Percentiles rank a stretch among this genome's conserved stretches.
Conservation (phyloP, 768 basidiomycete genomes). For the Clitopilus hobsonii region DNA sequence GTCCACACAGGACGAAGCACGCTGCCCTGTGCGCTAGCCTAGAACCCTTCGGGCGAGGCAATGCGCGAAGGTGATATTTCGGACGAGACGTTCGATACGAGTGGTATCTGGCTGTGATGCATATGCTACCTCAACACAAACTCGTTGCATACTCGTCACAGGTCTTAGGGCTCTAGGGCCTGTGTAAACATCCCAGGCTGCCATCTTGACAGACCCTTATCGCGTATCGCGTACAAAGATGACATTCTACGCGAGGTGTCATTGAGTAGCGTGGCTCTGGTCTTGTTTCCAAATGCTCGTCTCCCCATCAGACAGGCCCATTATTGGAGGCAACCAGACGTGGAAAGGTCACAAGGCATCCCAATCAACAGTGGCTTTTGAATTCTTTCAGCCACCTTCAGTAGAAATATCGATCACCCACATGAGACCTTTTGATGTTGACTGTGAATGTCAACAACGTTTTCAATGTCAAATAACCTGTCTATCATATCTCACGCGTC, state of each 20-base stretch:
- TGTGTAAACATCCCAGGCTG: not conserved
- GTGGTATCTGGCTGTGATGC: not conserved
- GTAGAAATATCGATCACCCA: not conserved
- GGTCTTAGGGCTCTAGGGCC: not conserved
- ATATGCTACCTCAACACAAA: not conserved
- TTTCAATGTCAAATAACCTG: too few species aligned
- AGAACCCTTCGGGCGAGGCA: not conserved
- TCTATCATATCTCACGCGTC: too few species aligned
- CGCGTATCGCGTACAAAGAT: not conserved
- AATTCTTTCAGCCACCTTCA: not conserved
- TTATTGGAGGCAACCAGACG: not conserved
- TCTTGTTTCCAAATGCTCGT: too few species aligned
- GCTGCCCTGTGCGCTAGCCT: too few species aligned
- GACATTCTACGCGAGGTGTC: not conserved
- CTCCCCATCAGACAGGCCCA: too few species aligned
- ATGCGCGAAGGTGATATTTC: not conserved
- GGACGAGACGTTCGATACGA: not conserved
- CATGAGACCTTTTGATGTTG: not conserved
- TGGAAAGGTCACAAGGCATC: not conserved
- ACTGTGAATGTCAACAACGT: too few species aligned
- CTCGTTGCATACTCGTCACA: not conserved
- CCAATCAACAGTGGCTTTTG: too few species aligned
- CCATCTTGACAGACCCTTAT: not conserved
- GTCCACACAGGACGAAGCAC: too few species aligned
- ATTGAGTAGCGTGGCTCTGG: not conserved